Percentiles rank a stretch among this genome's conserved stretches.
Conservation (phyloP, 2,329 filamentous ascomycete species). For the Ceratocystis huliohia region DNA sequence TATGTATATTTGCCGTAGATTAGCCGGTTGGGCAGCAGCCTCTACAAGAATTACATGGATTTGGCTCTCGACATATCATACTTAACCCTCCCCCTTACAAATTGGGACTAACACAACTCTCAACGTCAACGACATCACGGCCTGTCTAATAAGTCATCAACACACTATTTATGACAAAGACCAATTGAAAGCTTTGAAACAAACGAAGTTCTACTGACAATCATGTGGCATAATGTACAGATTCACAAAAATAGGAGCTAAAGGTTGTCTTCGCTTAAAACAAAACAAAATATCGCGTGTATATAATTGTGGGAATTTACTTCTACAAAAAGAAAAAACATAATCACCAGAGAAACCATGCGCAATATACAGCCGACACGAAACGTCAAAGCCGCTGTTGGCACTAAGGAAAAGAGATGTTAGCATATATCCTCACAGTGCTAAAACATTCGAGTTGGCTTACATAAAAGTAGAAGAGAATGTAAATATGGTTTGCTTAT, state of each 20-base stretch:
- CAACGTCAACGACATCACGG: no score
- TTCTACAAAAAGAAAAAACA: background rate
- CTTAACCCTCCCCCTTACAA: no score
- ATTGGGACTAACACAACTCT: no score
- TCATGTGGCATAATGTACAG: no score
- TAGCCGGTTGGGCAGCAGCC: constrained; percentile 4
- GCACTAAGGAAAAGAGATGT: background rate
- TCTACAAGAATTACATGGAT: background rate
- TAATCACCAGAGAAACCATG: background rate
- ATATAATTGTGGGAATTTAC: constrained; percentile 4
- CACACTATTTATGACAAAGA: no score
- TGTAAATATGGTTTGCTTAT: background rate
- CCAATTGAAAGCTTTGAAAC: no score
- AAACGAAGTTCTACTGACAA: no score
- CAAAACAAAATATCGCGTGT: background rate
- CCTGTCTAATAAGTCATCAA: no score
- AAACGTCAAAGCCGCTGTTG: background rate
- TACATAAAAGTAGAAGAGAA: constrained; percentile 8
- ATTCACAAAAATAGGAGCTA: no score
- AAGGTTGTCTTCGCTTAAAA: background rate
- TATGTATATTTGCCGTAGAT: background rate
- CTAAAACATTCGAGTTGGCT: background rate
- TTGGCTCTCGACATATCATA: background rate
- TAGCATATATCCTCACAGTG: background rate
- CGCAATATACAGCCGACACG: background rate